Conservation (phyloP, 768 basidiomycete species). For the Suillus decipiens region DNA sequence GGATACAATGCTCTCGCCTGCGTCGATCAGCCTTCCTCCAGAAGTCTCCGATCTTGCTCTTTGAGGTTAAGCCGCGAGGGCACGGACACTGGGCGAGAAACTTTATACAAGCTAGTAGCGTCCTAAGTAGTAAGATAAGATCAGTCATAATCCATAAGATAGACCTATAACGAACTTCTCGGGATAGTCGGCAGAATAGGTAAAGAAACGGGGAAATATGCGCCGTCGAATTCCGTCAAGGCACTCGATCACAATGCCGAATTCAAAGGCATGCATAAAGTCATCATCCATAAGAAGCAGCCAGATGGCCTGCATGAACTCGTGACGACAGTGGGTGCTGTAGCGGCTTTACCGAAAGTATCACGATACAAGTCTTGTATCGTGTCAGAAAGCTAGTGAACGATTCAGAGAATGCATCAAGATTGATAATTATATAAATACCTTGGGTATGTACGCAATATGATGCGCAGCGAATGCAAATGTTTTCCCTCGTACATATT, state of each 20-base stretch:
- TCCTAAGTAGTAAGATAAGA: constrained; percentile 16
- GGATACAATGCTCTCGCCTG: neutral
- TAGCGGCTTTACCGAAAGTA: too few species aligned
- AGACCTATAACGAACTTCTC: constrained; percentile 30
- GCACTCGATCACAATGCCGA: constrained; percentile 21
- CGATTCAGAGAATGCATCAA: neutral
- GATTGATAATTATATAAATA: too few species aligned
- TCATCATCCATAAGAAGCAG: constrained; percentile 24
- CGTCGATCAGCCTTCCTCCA: constrained; percentile 15
- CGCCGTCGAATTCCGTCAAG: constrained; percentile 28
- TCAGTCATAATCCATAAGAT: neutral
- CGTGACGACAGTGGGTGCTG: constrained; percentile 15
- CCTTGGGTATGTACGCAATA: constrained; percentile 23
- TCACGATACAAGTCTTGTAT: too few species aligned
- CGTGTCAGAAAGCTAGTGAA: too few species aligned
- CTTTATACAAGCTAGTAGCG: constrained; percentile 21
- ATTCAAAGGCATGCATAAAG: constrained; percentile 25
- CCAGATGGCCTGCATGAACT: constrained; percentile 31
- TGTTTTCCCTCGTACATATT: constrained; percentile 12
- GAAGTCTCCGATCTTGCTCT: constrained; percentile 14
- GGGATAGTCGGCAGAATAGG: constrained; percentile 32
- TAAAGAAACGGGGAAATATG: constrained; percentile 21
- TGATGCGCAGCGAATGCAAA: constrained; percentile 20
- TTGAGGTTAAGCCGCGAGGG: too few species aligned
- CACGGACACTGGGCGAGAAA: constrained; percentile 23